phyloP scores from a whole-genome alignment of 306 rosid genomes.

The Malus fusca region DNA sequence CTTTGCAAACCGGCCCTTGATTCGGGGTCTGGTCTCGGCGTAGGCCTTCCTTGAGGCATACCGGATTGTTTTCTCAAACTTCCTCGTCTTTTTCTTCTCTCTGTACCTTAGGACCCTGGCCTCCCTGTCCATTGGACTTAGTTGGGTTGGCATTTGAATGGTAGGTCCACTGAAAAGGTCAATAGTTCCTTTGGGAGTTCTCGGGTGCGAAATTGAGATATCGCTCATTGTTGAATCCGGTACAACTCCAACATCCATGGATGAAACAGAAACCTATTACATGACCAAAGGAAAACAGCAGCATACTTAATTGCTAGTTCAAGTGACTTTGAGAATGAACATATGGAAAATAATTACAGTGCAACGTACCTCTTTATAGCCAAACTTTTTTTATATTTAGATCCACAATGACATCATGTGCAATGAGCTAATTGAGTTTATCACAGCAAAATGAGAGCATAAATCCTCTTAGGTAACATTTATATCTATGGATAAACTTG shows the following conservation, averaged over 20 bases:
- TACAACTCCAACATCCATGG: constrained; percentile 80
- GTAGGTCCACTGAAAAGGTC: constrained; percentile 67
- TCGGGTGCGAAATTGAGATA: constrained; percentile 49
- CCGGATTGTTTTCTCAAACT: constrained; percentile 87
- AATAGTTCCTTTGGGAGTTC: constrained; percentile 69
- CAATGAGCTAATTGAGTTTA: not conserved
- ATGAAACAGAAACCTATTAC: constrained; percentile 65
- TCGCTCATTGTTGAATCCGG: constrained; percentile 69
- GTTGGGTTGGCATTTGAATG: constrained; percentile 51
- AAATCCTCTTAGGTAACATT: not conserved
- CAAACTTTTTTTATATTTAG: not conserved
- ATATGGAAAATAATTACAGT: not conserved
- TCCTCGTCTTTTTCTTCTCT: constrained; percentile 84
- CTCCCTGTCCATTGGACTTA: constrained; percentile 74
- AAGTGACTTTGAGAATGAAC: not conserved
- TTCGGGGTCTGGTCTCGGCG: constrained; percentile 89
- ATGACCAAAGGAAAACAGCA: constrained; percentile 1
- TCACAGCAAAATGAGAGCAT: not conserved
- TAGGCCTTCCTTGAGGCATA: constrained; percentile 97
- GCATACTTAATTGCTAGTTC: too few relatives aligned
- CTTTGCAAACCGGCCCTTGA: constrained; percentile 90
- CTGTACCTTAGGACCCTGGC: constrained; percentile 87
- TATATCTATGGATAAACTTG: not conserved
- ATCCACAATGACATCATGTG: not conserved
- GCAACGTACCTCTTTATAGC: too few relatives aligned